Base-by-base conservation (phyloP, 31 red algal species). In the Porphyra umbilicalis region DNA sequence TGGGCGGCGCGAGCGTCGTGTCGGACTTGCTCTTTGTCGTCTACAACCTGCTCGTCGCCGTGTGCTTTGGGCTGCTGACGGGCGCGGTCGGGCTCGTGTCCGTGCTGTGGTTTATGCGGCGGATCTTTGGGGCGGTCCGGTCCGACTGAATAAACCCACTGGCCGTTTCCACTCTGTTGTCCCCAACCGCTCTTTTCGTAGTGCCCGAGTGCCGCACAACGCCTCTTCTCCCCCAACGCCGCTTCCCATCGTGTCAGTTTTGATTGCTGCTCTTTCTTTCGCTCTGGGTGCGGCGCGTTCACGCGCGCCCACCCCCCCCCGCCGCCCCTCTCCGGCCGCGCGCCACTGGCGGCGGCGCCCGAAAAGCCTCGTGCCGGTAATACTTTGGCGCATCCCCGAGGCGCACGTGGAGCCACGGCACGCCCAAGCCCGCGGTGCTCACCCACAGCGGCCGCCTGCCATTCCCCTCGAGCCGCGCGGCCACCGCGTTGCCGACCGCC, bases 1-100 rank as follows among this genome's bases (percentile, higher is more conserved):
- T 94, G 38, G 90, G 92, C 35, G 81, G 85, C 83, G 83, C 83
- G 44, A 90, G 89, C 83, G 80, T 91, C 38, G 88, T 94, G 34
- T 94, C 96, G 13, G 88, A 88, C 76, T 83, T 98, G 42, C 77
- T 98, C 68, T 98, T 91, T 85, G 42, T 92, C 46, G 92, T 85
- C 9, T 98, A 98, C 83, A 84, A 84, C 36, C 46, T 75, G 11
- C 80, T 98, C 33, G 83, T 81, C 32, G 89, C 96, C 1, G 77
- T 91, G 6, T 81, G 85, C 44, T 94, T 98, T 76, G 79, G 82
- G 35, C 76, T 94, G 38, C 77, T 94, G 68, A 89, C 92, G 4
- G 96, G 96, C 31, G 87, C 88, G 20, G 85, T 95, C 77, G 96
- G 96, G 10, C 94, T 94, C 77, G 39, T 91, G 77, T 85, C 83